phyloP scores from a whole-genome alignment of 129 eudicot genomes.

The Apium graveolens region DNA sequence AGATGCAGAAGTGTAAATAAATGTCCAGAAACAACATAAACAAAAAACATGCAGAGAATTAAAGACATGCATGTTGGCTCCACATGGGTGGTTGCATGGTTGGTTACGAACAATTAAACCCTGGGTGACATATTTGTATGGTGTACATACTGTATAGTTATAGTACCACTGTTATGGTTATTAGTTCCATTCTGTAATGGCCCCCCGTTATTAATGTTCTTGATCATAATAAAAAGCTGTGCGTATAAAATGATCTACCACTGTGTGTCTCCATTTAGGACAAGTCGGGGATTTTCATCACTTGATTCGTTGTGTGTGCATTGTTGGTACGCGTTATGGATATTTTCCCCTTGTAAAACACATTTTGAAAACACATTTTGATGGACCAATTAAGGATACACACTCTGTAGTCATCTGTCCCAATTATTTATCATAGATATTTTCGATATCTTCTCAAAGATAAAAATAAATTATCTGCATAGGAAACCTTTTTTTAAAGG shows the following conservation, averaged over 20 bases:
- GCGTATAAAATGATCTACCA: background rate
- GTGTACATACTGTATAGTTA: background rate
- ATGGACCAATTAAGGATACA: background rate
- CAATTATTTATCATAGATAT: too few species aligned
- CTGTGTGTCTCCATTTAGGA: background rate
- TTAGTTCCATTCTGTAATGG: background rate
- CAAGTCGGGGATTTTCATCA: background rate
- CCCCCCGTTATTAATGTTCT: background rate
- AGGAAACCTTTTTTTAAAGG: too few species aligned
- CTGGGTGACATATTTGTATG: background rate
- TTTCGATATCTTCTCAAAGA: too few species aligned
- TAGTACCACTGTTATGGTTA: background rate
- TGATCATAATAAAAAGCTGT: background rate
- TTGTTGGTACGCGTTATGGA: background rate
- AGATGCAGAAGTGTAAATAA: background rate
- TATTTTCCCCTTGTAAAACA: background rate
- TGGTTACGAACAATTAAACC: background rate
- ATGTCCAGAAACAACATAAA: background rate
- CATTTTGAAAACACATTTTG: background rate
- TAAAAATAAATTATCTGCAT: too few species aligned
- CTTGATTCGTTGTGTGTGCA: background rate
- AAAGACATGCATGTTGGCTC: background rate
- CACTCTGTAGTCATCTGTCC: too few species aligned
- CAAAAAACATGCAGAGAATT: background rate
- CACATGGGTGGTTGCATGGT: slow-evolving; percentile 1